Evolutionary conservation across 371 early-diverging fungal genomes (phyloP).

Genomic region (Rhizopus delemar): DNA sequence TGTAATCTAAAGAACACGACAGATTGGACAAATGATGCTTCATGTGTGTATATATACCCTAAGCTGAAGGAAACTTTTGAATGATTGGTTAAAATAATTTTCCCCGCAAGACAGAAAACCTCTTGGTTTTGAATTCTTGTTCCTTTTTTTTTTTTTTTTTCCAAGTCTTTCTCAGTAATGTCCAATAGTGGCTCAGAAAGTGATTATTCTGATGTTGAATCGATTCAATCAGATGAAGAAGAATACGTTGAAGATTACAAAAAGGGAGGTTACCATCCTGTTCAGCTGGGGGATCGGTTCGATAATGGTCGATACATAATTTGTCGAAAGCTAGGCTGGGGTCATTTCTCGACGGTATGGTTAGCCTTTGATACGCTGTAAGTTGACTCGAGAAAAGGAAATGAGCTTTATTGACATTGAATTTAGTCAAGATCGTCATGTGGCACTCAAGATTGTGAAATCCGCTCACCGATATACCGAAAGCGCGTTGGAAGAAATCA

Average conservation of each 20-base stretch:
- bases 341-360: slow-evolving; percentile 98
- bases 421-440: slow-evolving; percentile 67
- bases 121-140: not conserved
- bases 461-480: slow-evolving; percentile 93
- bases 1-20: too few species aligned
- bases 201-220: slow-evolving; percentile 28
- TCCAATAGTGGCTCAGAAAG: slow-evolving; percentile 23
- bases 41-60: too few species aligned
- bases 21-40: too few species aligned
- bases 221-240: slow-evolving; percentile 67
- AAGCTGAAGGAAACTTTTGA: too few species aligned
- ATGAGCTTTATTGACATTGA: not conserved
- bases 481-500: slow-evolving; percentile 94
- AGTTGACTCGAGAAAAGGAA: slow-evolving; percentile 13
- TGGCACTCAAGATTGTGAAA: slow-evolving; percentile 96
- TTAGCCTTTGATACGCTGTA: slow-evolving; percentile 79
- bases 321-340: slow-evolving; percentile 95
- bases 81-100: too few species aligned
- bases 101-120: not conserved
- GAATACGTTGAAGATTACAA: slow-evolving; percentile 89
- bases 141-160: slow-evolving; percentile 1
- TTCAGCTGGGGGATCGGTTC: slow-evolving; percentile 82
- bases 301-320: slow-evolving; percentile 79
- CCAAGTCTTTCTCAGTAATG: slow-evolving; percentile 2
- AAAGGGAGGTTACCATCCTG: slow-evolving; percentile 94